Evolutionary conservation across 1,139 yeast species (phyloP).

Genomic region (Pichia sp.): DNA sequence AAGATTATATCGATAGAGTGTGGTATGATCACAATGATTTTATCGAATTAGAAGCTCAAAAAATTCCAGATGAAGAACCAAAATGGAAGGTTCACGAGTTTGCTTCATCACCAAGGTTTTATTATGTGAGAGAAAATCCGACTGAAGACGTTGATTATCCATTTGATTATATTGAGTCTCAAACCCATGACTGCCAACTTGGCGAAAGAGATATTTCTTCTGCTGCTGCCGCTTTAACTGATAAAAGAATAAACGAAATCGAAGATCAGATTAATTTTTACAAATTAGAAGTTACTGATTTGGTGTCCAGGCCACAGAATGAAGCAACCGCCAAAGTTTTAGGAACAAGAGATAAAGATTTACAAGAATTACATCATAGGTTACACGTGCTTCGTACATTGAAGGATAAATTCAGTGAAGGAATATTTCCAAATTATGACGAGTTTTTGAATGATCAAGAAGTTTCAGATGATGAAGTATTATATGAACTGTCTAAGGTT

Average conservation of each 20-base stretch:
- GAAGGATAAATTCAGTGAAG: constrained; percentile 29
- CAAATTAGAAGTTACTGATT: constrained; percentile 16
- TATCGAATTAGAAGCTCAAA: constrained; percentile 58
- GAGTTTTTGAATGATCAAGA: constrained; percentile 23
- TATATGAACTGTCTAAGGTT: constrained; percentile 13
- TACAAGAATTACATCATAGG: constrained; percentile 34
- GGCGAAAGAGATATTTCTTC: constrained; percentile 50
- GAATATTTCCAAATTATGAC: constrained; percentile 26
- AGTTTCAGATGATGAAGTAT: constrained; percentile 21
- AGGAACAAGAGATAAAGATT: constrained; percentile 23
- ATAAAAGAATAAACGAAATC: constrained; percentile 37
- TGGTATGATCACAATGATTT: constrained; percentile 87
- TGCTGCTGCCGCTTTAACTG: constrained; percentile 42
- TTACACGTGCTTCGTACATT: constrained; percentile 33
- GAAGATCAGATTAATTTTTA: constrained; percentile 33
- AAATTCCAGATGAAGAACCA: constrained; percentile 45
- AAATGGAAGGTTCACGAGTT: constrained; percentile 56
- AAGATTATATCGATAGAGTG: constrained; percentile 10
- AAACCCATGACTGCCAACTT: constrained; percentile 58
- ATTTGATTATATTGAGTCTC: constrained; percentile 22
- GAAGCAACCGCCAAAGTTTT: constrained; percentile 26
- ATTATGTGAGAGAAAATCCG: constrained; percentile 62
- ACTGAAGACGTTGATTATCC: constrained; percentile 50
- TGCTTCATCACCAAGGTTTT: constrained; percentile 66
- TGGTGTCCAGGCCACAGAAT: constrained; percentile 12